Conservation (phyloP, 2,329 filamentous ascomycete genomes). For the Sphaerulina populicola region DNA sequence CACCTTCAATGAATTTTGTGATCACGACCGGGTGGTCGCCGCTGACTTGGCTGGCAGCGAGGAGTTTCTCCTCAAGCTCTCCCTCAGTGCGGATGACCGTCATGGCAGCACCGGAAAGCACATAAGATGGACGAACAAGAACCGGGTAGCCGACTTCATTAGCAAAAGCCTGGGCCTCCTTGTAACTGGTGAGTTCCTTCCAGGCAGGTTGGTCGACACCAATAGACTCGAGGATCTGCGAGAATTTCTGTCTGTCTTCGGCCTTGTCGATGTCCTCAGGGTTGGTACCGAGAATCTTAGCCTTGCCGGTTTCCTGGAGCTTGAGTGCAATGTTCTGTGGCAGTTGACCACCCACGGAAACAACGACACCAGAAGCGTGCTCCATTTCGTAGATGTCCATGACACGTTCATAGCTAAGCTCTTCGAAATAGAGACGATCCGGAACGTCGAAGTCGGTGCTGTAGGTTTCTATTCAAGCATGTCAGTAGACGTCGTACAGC, state of each 20-base stretch:
- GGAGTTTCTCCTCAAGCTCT: conserved; percentile 90
- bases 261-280: conserved; percentile 95
- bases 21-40: conserved; percentile 98
- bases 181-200: conserved; percentile 89
- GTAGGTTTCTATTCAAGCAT: conserved; percentile 41
- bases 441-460: conserved; percentile 80
- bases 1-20: conserved; percentile 95
- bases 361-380: conserved; percentile 73
- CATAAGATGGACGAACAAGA: conserved; percentile 87
- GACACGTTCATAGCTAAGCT: conserved; percentile 90
- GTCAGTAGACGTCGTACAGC: conserved; percentile 27
- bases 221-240: conserved; percentile 91
- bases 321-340: conserved; percentile 95
- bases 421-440: conserved; percentile 92
- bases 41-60: conserved; percentile 80
- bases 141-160: conserved; percentile 84
- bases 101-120: conserved; percentile 96
- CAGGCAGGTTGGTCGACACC: conserved; percentile 94
- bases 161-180: conserved; percentile 81
- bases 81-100: conserved; percentile 83
- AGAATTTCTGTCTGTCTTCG: conserved; percentile 97
- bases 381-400: conserved; percentile 94
- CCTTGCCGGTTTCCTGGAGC: conserved; percentile 81
- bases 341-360: conserved; percentile 90
- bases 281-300: conserved; percentile 85